Percentiles rank a stretch among this genome's conserved stretches.
phyloP scores from a whole-genome alignment of 768 basidiomycete genomes.

The Gautieria morchelliformis region DNA sequence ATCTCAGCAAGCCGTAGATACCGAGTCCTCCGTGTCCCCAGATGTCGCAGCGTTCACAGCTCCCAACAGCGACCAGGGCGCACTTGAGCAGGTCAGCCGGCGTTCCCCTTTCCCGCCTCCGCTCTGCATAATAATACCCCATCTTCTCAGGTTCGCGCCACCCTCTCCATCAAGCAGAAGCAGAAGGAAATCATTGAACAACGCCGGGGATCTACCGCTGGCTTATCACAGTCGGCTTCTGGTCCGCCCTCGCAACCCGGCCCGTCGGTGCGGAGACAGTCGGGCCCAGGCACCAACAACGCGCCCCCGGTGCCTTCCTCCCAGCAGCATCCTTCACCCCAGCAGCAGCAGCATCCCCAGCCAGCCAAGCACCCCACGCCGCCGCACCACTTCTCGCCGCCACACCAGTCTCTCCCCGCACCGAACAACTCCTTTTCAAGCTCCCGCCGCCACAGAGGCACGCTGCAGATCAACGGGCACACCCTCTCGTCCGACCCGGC shows the following conservation, averaged over 20 bases:
- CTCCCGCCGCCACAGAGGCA: neutral
- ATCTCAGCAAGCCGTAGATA: neutral
- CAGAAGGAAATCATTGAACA: slow-evolving; percentile 66
- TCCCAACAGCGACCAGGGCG: slow-evolving; percentile 1
- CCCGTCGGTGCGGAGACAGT: neutral
- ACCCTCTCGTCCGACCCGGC: neutral
- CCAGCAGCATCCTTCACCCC: neutral
- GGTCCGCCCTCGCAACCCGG: neutral
- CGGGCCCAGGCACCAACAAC: neutral
- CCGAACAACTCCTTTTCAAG: neutral
- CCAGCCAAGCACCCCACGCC: neutral
- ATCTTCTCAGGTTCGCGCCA: neutral
- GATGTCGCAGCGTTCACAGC: neutral
- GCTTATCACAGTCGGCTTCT: slow-evolving; percentile 6
- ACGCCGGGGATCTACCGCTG: slow-evolving; percentile 50
- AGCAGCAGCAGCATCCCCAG: neutral
- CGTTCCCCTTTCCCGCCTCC: neutral
- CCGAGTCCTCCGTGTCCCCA: neutral
- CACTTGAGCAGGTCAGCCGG: neutral
- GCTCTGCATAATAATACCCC: neutral
- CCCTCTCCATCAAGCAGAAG: slow-evolving; percentile 20
- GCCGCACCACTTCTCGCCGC: neutral
- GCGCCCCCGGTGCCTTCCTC: neutral
- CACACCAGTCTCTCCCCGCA: neutral
- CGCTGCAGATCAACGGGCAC: neutral